Conservation (phyloP, 2,329 filamentous ascomycete genomes). For the Cladosporium sp. region DNA sequence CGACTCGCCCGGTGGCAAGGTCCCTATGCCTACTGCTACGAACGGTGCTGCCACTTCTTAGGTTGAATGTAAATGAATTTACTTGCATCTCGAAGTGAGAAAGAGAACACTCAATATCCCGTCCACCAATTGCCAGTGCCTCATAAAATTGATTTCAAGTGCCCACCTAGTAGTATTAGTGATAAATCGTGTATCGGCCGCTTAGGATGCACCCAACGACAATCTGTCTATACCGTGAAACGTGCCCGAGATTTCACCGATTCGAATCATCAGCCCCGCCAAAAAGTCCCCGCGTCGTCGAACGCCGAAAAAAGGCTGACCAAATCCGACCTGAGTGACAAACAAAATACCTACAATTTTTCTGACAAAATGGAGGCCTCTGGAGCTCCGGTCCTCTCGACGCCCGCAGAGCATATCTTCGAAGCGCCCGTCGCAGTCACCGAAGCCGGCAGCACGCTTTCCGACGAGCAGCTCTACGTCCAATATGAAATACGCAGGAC, state of each 20-base stretch:
- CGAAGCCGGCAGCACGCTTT: constrained; percentile 29
- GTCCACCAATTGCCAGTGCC: too few species aligned
- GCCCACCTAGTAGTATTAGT: too few species aligned
- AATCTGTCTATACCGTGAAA: too few species aligned
- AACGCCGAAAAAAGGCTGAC: constrained; percentile 1
- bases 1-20: constrained; percentile 64
- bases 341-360: not conserved
- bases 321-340: constrained; percentile 1
- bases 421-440: constrained; percentile 45
- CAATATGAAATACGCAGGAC: constrained; percentile 85
- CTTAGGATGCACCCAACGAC: too few species aligned
- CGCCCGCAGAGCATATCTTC: constrained; percentile 56
- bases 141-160: too few species aligned
- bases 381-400: constrained; percentile 53
- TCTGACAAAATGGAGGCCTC: constrained; percentile 2
- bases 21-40: constrained; percentile 8
- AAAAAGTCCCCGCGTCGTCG: not conserved
- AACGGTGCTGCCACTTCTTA: constrained; percentile 1
- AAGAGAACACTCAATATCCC: too few species aligned
- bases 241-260: too few species aligned
- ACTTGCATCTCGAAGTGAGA: not conserved
- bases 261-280: not conserved
- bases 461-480: constrained; percentile 63
- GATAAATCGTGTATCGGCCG: too few species aligned
- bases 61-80: not conserved